These are phyloP conservation scores for Magnusiomyces fungicola DNA, from an alignment of 1,139 yeast species.

Conservation along the genomic window DNA sequence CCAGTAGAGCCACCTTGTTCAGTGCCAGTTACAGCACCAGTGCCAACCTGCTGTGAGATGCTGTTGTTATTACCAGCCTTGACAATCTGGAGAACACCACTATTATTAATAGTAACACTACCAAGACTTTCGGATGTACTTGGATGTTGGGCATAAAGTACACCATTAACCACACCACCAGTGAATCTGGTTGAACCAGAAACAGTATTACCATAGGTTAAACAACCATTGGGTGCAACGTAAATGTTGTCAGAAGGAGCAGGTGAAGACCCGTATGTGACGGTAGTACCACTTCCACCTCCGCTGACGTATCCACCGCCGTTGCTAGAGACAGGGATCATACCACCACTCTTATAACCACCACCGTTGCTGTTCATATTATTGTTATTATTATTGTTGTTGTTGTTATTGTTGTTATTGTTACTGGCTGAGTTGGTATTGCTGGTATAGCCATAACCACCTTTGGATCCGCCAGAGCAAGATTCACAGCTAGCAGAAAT, in stretches of 20 bases:
- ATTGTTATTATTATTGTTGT: neutral
- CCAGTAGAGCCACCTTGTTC: neutral
- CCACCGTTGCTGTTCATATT: neutral
- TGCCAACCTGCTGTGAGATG: neutral
- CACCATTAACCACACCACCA: neutral
- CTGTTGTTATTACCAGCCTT: neutral
- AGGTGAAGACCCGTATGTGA: neutral
- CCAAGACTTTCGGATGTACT: neutral
- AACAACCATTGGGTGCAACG: constrained; percentile 1
- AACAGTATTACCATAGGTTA: neutral
- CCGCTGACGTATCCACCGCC: neutral
- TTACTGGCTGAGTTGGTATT: neutral
- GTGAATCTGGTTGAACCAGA: neutral
- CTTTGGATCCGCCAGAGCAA: neutral
- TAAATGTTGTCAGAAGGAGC: neutral
- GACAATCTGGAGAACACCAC: constrained; percentile 3
- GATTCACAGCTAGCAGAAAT: neutral
- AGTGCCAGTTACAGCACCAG: neutral
- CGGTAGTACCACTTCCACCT: neutral
- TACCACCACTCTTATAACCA: too few relatives aligned
- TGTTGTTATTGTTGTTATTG: neutral
- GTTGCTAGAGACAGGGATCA: too few relatives aligned
- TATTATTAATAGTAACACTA: constrained; percentile 1
- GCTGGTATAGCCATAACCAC: neutral
- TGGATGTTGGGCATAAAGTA: neutral